Percentiles rank a stretch among this genome's conserved stretches.
phyloP scores from a whole-genome alignment of 192 early-diverging fungal species.

The Kappamyces sp. region DNA sequence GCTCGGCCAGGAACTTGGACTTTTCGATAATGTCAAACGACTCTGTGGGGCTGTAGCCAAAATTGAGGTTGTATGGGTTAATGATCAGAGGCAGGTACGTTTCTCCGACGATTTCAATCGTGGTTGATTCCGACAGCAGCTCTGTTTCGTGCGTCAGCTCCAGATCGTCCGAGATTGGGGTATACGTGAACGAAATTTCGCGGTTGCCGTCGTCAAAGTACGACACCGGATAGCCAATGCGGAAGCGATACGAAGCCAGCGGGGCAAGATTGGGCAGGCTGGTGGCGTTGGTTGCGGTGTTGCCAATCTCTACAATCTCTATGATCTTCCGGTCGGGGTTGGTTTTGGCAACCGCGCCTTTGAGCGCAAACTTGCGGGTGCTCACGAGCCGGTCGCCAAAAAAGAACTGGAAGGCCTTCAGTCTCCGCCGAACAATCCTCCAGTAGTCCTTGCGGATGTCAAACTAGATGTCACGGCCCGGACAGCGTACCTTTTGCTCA shows the following conservation, averaged over 20 bases:
- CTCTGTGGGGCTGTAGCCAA: no score
- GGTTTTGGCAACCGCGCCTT: neutral
- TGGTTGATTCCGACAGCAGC: slow-evolving; percentile 18
- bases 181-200: no score
- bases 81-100: no score
- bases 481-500: slow-evolving; percentile 5
- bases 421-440: slow-evolving; percentile 48
- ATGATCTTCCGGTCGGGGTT: slow-evolving; percentile 15
- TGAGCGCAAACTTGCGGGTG: no score
- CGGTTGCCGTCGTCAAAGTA: no score
- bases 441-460: slow-evolving; percentile 44
- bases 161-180: no score
- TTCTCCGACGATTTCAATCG: neutral
- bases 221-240: slow-evolving; percentile 33
- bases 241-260: slow-evolving; percentile 52
- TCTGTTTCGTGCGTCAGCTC: slow-evolving; percentile 1
- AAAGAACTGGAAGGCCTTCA: slow-evolving; percentile 36
- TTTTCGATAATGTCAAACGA: no score
- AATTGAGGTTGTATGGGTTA: no score
- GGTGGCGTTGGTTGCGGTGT: slow-evolving; percentile 26
- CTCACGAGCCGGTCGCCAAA: neutral
- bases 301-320: no score
- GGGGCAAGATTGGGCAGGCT: slow-evolving; percentile 31
- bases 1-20: no score
- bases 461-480: slow-evolving; percentile 5